Conservation (phyloP, 1,139 yeast genomes). For the Zygosaccharomyces sapae region DNA sequence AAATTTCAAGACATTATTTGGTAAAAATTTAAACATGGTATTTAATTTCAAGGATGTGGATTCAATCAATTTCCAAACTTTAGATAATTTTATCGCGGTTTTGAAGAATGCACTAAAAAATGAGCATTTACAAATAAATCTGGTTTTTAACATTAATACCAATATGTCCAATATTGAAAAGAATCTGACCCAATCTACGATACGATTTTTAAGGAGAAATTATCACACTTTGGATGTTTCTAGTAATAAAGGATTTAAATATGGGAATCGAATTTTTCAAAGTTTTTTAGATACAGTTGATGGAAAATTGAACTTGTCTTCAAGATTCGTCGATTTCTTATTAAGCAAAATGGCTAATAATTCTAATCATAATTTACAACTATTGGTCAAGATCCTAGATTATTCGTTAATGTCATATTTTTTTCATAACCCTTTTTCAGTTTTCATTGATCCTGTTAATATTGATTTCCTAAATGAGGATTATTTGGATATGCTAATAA, state of each 20-base stretch:
- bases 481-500: conserved; percentile 42
- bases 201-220: conserved; percentile 30
- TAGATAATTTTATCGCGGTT: conserved; percentile 31
- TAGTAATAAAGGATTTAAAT: conserved; percentile 34
- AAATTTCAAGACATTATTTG: conserved; percentile 28
- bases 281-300: conserved; percentile 36
- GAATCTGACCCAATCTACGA: conserved; percentile 32
- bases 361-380: conserved; percentile 32
- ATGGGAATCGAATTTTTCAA: conserved; percentile 33
- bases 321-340: conserved; percentile 31
- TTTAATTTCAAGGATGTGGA: conserved; percentile 37
- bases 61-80: conserved; percentile 28
- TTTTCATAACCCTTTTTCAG: conserved; percentile 62
- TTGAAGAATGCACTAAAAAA: conserved; percentile 30
- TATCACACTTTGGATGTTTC: conserved; percentile 32
- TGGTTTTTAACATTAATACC: conserved; percentile 34
- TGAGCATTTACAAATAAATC: conserved; percentile 28
- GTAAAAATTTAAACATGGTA: conserved; percentile 28
- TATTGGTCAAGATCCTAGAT: conserved; percentile 51
- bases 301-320: conserved; percentile 35
- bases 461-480: conserved; percentile 35
- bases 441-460: conserved; percentile 41
- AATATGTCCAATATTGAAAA: conserved; percentile 35
- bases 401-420: conserved; percentile 66
- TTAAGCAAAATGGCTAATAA: conserved; percentile 34